Conservation (phyloP, 352 stramenopile species). For the Phytophthora europaea region DNA sequence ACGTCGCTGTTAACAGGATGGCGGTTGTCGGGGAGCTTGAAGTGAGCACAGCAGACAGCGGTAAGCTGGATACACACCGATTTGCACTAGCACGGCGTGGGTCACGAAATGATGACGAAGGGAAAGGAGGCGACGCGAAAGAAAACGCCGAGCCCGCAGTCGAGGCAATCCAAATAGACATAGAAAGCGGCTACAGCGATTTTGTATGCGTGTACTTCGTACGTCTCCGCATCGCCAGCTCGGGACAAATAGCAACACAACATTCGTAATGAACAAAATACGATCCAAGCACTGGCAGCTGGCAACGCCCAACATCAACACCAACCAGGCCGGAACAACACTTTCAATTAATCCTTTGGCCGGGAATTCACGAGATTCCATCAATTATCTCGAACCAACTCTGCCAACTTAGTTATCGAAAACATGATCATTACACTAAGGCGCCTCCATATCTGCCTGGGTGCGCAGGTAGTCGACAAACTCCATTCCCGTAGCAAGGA, state of each 20-base stretch:
- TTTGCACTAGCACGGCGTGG: slow-evolving; percentile 39
- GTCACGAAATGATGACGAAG: slow-evolving; percentile 17
- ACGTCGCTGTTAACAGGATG: slow-evolving; percentile 40
- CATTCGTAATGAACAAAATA: slow-evolving; percentile 18
- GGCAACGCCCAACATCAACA: background rate
- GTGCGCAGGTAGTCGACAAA: slow-evolving; percentile 77
- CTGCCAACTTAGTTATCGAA: background rate
- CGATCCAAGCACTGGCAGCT: background rate
- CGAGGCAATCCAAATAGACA: slow-evolving; percentile 74
- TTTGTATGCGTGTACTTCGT: slow-evolving; percentile 81
- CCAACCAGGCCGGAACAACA: background rate
- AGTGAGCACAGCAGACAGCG: slow-evolving; percentile 47
- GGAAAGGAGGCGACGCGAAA: slow-evolving; percentile 19
- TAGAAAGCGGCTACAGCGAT: slow-evolving; percentile 74
- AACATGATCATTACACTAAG: slow-evolving; percentile 15
- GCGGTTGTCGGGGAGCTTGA: slow-evolving; percentile 45
- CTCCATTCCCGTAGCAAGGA: slow-evolving; percentile 64
- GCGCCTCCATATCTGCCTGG: slow-evolving; percentile 35
- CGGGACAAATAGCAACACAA: slow-evolving; percentile 29
- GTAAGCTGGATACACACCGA: slow-evolving; percentile 64
- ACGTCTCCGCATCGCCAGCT: slow-evolving; percentile 42
- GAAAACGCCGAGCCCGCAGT: slow-evolving; percentile 16
- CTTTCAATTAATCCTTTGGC: background rate
- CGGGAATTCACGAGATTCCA: slow-evolving; percentile 7
- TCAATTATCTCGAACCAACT: background rate